Conservation (phyloP, 345 rosid genomes). For the Eucalyptus lansdowneana region DNA sequence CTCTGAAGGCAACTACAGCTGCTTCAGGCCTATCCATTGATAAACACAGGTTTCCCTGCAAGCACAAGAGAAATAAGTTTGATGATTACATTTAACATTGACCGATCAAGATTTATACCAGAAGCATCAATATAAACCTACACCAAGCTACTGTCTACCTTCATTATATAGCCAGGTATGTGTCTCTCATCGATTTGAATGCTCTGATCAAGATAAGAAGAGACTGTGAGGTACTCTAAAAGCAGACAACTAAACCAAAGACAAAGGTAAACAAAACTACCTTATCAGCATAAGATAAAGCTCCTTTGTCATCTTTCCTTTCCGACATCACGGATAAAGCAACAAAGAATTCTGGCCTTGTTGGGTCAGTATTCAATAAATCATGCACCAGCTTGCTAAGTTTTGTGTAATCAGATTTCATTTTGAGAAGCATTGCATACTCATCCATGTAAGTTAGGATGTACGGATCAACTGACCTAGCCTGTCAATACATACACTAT, state of each 20-base stretch:
- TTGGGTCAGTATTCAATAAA: constrained; percentile 70
- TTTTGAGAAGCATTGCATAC: constrained; percentile 90
- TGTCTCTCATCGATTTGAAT: constrained; percentile 89
- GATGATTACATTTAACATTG: not conserved
- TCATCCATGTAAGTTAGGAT: constrained; percentile 87
- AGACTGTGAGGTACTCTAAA: not conserved
- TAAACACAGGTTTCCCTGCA: constrained; percentile 80
- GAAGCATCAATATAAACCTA: not conserved
- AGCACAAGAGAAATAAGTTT: not conserved
- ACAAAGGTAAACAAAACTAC: constrained; percentile 28
- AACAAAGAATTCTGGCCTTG: constrained; percentile 85
- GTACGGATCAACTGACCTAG: constrained; percentile 85
- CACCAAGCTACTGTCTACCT: constrained; percentile 30
- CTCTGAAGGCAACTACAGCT: constrained; percentile 82
- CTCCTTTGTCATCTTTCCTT: constrained; percentile 78
- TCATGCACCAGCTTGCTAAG: constrained; percentile 91
- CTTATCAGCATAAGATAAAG: constrained; percentile 90
- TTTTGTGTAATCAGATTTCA: constrained; percentile 70
- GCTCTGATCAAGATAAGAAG: constrained; percentile 40
- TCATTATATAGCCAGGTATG: constrained; percentile 84
- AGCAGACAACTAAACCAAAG: not conserved
- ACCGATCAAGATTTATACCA: not conserved
- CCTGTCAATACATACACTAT: constrained; percentile 34
- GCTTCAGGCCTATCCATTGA: constrained; percentile 75
- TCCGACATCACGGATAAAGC: constrained; percentile 85